Evolutionary conservation across 2,329 filamentous ascomycete genomes (phyloP).

Genomic region (Sclerotinia nivalis): DNA sequence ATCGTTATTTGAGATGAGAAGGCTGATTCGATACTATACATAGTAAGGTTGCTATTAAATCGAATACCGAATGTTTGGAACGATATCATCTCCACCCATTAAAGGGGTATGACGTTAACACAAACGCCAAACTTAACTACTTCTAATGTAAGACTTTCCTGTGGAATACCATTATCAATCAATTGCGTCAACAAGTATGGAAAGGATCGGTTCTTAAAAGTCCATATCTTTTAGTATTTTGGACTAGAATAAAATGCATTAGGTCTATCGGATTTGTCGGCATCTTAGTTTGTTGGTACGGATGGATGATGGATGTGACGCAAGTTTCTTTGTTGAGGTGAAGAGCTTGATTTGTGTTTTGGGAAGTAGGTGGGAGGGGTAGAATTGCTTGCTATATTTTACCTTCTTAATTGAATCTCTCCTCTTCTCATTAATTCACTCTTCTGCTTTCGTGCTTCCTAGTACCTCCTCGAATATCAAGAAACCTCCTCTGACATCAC

Average conservation of each 20-base stretch:
- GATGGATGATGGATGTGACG: conserved; percentile 8
- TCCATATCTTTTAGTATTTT: neutral
- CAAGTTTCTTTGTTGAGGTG: neutral
- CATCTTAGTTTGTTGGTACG: neutral
- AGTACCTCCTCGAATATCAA: neutral
- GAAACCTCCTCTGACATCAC: conserved; percentile 4
- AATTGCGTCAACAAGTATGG: neutral
- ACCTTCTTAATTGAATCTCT: neutral
- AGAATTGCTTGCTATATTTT: neutral
- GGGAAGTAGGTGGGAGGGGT: neutral
- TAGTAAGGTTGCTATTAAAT: neutral
- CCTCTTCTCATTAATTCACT: neutral
- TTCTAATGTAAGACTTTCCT: neutral
- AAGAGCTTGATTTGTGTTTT: conserved; percentile 7
- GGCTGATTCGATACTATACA: neutral
- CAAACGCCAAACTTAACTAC: neutral
- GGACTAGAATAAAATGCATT: neutral
- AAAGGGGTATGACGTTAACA: neutral
- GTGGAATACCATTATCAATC: neutral
- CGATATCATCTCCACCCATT: neutral
- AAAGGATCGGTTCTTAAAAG: neutral
- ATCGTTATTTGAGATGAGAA: neutral
- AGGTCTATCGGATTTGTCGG: neutral
- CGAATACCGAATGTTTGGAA: neutral
- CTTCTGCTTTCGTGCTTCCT: neutral